Base-by-base conservation (phyloP, 2,329 filamentous ascomycete genomes). In the Samsoniella hepiali region DNA sequence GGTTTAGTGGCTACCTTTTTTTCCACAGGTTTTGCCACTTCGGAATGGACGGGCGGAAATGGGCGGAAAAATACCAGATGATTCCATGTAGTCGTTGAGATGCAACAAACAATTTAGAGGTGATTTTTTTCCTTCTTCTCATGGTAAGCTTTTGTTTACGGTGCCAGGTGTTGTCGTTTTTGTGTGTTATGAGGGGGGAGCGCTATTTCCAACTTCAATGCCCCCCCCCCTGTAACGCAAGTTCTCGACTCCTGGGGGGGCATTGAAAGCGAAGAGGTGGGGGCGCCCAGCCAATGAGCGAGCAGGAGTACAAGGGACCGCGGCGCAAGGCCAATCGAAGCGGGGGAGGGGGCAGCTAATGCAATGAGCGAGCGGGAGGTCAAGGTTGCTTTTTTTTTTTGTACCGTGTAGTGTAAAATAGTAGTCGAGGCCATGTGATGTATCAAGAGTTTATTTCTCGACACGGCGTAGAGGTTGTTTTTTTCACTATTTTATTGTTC, bases 301-400 rank as follows among this genome's bases (percentile, higher is more conserved):
- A n/a, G 31, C 4, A 6, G 13, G 15, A 32, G 45, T 34, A 45
- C 31, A 31, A 31, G 13, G 17, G 27, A 56, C 38, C 29, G 38
- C 54, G 36, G 54, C 38, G 11, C 22, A 27, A 34, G 22, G 53
- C 53, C 11, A 22, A 40, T 40, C 27, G 53, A 34, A 27, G 54
- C 54, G 54, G 54, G 54, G 54, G 54, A 32, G 54, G 38, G 54
- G 54, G 56, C 36, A 58, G 42, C 56, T 58, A 58, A 45, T 58
- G 40, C 44, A 49, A 5, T 22, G n/a, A 7, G 22, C n/a, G 29
- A 58, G 55, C 31, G 42, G 55, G 40, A 36, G 6, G 42, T 10
- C 9, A n/a, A 29, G 44, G 29, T 31, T 22, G 10, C n/a, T 58
- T 42, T 8, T 5, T 34, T 51, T 51, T 17, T 34, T 51, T n/a